Evolutionary conservation across 441 rosid species (phyloP), one percentile per base, ranked within the genome.

Genomic region (Melastoma candidum): DNA sequence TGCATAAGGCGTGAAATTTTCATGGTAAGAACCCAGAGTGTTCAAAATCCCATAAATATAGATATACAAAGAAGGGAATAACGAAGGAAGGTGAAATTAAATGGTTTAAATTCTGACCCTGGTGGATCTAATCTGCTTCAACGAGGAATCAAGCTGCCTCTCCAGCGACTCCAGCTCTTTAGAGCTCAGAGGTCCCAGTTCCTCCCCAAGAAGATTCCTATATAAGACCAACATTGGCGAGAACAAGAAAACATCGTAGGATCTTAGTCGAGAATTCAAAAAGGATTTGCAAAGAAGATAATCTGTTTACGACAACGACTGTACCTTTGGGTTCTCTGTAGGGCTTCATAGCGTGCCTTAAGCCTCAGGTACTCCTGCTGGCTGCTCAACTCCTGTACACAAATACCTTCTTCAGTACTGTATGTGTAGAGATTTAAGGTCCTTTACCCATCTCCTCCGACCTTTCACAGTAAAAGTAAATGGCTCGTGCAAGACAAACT

Each of bases 331-430:
- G 89, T 71, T 75, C 94, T 73, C 60, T 84, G 97, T 54, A 88
- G 78, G 50, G 87, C 79, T 66, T 93, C 97, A 53, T 74, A 88
- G 44, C 95, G 86, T 41, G 87, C 90, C 75, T 93, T 93, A 46
- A 93, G 95, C 85, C 83, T 93, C 68, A 93, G 79, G 70, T 93
- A 93, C 61, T 93, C 98, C 64, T 93, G 98, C 74, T 88, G 98
- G 63, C 95, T 85, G 67, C 94, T 92, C 47, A 84, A 65, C 76
- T 92, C 98, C 87, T 92, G 36, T 7, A 29, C 36, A 29, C 7
- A 7, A 29, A 29, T 7, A 29, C 7, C 5, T 7, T 3, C 36
- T 29, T 29, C 36, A 17, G 22, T 17, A 17, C 22, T 17, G 22
- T 17, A 17, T 17, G 22, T 17, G 22, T 17, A 17, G 22, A 17